Evolutionary conservation across 2,329 filamentous ascomycete species (phyloP), one percentile per base, ranked within the genome.

Genomic region (Cladophialophora yegresii): DNA sequence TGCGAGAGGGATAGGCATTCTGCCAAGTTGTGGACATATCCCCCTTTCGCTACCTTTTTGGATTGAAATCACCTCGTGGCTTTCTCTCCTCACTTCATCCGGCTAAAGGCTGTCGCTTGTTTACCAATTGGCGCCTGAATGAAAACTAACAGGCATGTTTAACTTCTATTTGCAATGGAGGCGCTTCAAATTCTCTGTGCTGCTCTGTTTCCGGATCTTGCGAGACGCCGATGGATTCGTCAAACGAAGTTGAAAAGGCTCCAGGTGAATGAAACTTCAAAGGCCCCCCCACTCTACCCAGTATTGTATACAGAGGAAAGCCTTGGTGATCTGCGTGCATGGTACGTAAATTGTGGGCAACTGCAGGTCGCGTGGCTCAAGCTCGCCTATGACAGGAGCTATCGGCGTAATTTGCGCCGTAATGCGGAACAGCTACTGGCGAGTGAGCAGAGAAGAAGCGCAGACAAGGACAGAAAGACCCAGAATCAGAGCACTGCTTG

Each of bases 141-240:
- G 36, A 16, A 43, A 40, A 43, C 26, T n/a, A 43, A 43, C n/a
- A n/a, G 36, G 36, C 36, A 43, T 43, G 16, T n/a, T 43, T n/a
- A 2, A 9, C 5, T 43, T n/a, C 16, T 43, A n/a, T 6, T 13
- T 43, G 16, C 36, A 43, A 43, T 43, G 7, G 36, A 43, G 6
- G 5, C 36, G 36, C 36, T n/a, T n/a, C 36, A 26, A 0, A 50
- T 23, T 26, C 36, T 45, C 23, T 30, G 40, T 49, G 26, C 55
- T 22, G 43, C 28, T 33, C 13, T 43, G 40, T 20, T 43, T 28
- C 40, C 47, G 23, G 26, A 58, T 49, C 12, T 43, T 43, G 28
- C 55, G 57, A 51, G 33, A 53, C 45, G 9, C 57, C 45, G 57
- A 59, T 36, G 57, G 57, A 59, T 59, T 53, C 43, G 56, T 58